phyloP scores from a whole-genome alignment of 306 rosid species.

The Lotus japonicus region DNA sequence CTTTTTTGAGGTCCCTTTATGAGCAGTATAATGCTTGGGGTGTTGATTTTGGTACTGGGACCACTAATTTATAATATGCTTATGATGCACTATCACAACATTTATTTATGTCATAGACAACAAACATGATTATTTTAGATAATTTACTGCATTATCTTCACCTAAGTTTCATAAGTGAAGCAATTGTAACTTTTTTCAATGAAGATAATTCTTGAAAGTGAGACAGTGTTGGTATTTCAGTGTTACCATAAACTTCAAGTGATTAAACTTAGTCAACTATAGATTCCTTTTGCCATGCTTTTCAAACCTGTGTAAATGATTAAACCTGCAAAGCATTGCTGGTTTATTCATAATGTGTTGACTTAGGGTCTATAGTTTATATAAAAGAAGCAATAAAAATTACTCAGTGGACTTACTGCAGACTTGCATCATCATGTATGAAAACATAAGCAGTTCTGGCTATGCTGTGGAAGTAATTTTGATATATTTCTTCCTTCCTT shows the following conservation, averaged over 20 bases:
- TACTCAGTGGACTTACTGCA: neutral
- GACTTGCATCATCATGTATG: neutral
- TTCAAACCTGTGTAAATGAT: too few relatives aligned
- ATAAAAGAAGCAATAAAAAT: too few relatives aligned
- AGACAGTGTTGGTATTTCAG: neutral
- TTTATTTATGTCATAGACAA: slow-evolving; percentile 4
- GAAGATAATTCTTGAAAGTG: too few relatives aligned
- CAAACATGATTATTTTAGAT: neutral
- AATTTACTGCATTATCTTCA: neutral
- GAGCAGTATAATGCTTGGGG: slow-evolving; percentile 90
- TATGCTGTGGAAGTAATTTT: neutral
- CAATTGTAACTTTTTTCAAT: too few relatives aligned
- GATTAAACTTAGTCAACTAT: neutral
- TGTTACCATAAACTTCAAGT: neutral
- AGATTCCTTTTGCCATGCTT: too few relatives aligned
- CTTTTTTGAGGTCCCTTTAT: slow-evolving; percentile 81
- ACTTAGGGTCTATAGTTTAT: too few relatives aligned
- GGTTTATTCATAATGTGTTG: too few relatives aligned
- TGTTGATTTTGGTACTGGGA: slow-evolving; percentile 74
- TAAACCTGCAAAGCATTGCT: too few relatives aligned
- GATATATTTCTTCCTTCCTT: slow-evolving; percentile 19
- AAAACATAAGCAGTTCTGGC: neutral
- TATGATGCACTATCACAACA: neutral
- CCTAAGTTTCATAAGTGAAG: neutral
- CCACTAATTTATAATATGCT: slow-evolving; percentile 13